Percentiles rank a stretch among this genome's conserved stretches.
Evolutionary conservation across 1,139 yeast species (phyloP).

Genomic region (Sugiyamaella pinicola): DNA sequence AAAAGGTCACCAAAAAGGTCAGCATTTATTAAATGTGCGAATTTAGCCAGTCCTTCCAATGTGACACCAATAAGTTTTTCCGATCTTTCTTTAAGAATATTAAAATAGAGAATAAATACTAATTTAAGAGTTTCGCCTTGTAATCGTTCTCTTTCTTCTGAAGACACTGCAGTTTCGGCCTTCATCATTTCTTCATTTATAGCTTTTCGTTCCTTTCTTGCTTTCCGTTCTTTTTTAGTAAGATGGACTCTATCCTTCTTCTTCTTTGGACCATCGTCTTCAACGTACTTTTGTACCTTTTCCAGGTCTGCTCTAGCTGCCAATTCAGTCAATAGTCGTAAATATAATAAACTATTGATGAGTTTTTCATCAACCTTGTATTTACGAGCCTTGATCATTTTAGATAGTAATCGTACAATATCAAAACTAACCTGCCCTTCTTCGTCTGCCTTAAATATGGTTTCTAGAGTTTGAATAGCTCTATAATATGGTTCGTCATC

Average conservation of each 20-base stretch:
- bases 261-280: constrained; percentile 49
- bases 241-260: constrained; percentile 89
- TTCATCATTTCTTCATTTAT: constrained; percentile 86
- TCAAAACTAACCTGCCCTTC: constrained; percentile 85
- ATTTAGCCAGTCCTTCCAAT: constrained; percentile 85
- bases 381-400: constrained; percentile 71
- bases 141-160: constrained; percentile 78
- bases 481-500: constrained; percentile 52
- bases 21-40: constrained; percentile 89
- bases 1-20: constrained; percentile 90
- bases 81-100: constrained; percentile 61
- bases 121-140: constrained; percentile 83
- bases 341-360: constrained; percentile 68
- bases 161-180: constrained; percentile 86
- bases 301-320: constrained; percentile 58
- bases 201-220: constrained; percentile 78
- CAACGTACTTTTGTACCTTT: constrained; percentile 50
- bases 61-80: constrained; percentile 73
- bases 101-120: constrained; percentile 72
- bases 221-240: constrained; percentile 84
- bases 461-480: constrained; percentile 67
- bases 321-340: constrained; percentile 77
- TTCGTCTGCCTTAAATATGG: constrained; percentile 63
- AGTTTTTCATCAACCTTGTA: constrained; percentile 85
- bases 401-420: constrained; percentile 63